These are phyloP conservation scores for Symbiotaphrina buchneri DNA, from an alignment of 495 filamentous ascomycete genomes.

Conservation along the genomic window DNA sequence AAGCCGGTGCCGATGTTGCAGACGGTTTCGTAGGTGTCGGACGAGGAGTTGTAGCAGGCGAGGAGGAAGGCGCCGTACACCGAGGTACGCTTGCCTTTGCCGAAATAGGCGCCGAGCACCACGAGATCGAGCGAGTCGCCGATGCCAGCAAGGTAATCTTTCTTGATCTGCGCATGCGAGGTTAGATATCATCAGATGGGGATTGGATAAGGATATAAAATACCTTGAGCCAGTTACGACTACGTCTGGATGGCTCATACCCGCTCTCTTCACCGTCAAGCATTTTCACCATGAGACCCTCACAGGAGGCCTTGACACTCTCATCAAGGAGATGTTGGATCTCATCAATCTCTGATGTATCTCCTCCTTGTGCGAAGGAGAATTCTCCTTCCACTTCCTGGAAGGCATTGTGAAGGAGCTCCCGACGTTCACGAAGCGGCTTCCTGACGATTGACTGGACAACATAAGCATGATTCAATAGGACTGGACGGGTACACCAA, in stretches of 20 bases:
- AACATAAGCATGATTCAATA: neutral
- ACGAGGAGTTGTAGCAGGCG: slow-evolving; percentile 67
- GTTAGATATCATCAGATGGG: neutral
- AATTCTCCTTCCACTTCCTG: slow-evolving; percentile 69
- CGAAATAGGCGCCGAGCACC: slow-evolving; percentile 83
- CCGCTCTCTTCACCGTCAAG: slow-evolving; percentile 73
- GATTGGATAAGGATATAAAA: neutral
- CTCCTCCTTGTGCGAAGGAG: slow-evolving; percentile 64
- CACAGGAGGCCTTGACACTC: slow-evolving; percentile 79
- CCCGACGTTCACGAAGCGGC: slow-evolving; percentile 61
- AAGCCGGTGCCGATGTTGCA: slow-evolving; percentile 99
- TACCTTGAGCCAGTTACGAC: slow-evolving; percentile 95
- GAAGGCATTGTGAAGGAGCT: slow-evolving; percentile 56
- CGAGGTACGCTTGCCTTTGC: slow-evolving; percentile 83
- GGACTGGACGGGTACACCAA: slow-evolving; percentile 11
- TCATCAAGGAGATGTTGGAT: slow-evolving; percentile 86
- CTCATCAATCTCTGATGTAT: slow-evolving; percentile 78
- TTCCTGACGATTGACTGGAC: slow-evolving; percentile 57
- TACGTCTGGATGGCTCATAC: slow-evolving; percentile 87
- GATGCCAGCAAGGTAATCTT: slow-evolving; percentile 82
- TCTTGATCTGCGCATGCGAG: slow-evolving; percentile 44
- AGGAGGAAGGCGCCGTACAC: slow-evolving; percentile 90
- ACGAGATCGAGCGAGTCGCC: slow-evolving; percentile 95
- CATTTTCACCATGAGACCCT: slow-evolving; percentile 99
- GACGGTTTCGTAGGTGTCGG: slow-evolving; percentile 72